Evolutionary conservation across 768 basidiomycete species (phyloP).

Genomic region (Russula dissimulans): DNA sequence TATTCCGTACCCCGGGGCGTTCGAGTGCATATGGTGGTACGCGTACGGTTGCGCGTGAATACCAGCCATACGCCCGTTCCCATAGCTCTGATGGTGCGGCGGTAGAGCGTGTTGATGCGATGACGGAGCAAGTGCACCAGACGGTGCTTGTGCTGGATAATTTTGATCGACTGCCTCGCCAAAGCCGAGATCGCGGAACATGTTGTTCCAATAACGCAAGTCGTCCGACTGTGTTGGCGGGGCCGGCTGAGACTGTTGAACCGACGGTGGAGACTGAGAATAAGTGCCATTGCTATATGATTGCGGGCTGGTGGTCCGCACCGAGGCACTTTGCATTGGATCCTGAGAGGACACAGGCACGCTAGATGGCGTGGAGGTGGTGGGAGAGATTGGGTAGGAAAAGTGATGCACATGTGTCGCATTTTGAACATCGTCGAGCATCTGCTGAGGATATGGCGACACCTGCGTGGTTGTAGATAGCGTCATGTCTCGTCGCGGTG

Average conservation of each 20-base stretch:
- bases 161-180: conserved; percentile 32
- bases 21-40: conserved; percentile 19
- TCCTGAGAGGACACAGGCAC: conserved; percentile 2
- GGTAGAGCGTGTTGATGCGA: background rate
- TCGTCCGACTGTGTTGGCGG: conserved; percentile 34
- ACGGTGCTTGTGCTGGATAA: conserved; percentile 2
- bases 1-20: conserved; percentile 17
- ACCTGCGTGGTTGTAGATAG: conserved; percentile 2
- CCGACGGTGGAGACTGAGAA: background rate
- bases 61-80: background rate
- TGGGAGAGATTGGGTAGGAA: conserved; percentile 4
- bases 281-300: background rate
- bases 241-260: background rate
- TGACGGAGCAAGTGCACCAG: background rate
- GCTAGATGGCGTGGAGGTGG: background rate
- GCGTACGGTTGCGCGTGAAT: conserved; percentile 10
- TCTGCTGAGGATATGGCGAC: conserved; percentile 6
- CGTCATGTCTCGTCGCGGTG: conserved; percentile 6
- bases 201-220: conserved; percentile 61
- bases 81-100: conserved; percentile 1
- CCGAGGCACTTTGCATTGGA: conserved; percentile 7
- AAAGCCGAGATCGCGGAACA: conserved; percentile 68
- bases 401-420: background rate
- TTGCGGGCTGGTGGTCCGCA: conserved; percentile 5
- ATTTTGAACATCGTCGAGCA: conserved; percentile 10